Conservation (phyloP, 2,329 filamentous ascomycete species). For the Pseudodiploospora longispora region DNA sequence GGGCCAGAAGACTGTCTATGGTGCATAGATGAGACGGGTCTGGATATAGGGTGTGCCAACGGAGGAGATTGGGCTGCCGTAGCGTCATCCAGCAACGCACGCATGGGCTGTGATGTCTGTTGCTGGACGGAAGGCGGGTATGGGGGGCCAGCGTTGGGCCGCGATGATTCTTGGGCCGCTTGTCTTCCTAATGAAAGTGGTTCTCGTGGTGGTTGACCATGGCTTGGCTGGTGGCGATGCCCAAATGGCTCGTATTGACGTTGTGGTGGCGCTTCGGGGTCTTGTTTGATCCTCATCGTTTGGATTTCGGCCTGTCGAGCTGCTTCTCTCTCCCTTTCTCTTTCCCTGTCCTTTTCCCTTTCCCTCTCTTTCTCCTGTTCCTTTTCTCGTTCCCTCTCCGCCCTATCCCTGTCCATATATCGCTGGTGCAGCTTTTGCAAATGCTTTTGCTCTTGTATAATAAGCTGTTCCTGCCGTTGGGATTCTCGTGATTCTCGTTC, state of each 20-base stretch:
- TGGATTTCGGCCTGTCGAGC: conserved; percentile 21
- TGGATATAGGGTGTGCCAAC: conserved; percentile 27
- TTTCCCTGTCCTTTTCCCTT: conserved; percentile 16
- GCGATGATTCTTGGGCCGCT: conserved; percentile 35
- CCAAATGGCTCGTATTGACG: conserved; percentile 39
- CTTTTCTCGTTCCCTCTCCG: conserved; percentile 13
- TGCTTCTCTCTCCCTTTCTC: conserved; percentile 21
- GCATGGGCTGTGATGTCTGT: conserved; percentile 32
- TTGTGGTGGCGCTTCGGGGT: conserved; percentile 35
- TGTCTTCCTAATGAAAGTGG: conserved; percentile 29
- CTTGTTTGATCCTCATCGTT: conserved; percentile 38
- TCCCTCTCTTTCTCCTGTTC: conserved; percentile 20
- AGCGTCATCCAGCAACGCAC: conserved; percentile 32
- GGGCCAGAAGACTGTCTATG: conserved; percentile 24
- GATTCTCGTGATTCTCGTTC: conserved; percentile 12
- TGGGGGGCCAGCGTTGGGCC: conserved; percentile 26
- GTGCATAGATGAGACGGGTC: conserved; percentile 30
- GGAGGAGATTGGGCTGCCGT: conserved; percentile 30
- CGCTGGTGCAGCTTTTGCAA: conserved; percentile 10
- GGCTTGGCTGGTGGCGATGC: conserved; percentile 31
- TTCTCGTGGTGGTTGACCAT: conserved; percentile 31
- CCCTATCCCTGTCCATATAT: conserved; percentile 12
- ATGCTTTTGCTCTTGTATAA: neutral
- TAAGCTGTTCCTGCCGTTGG: conserved; percentile 11
- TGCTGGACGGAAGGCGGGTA: conserved; percentile 23